Conservation (phyloP, 73 alveolate species). For the Paramecium tetraurelia region DNA sequence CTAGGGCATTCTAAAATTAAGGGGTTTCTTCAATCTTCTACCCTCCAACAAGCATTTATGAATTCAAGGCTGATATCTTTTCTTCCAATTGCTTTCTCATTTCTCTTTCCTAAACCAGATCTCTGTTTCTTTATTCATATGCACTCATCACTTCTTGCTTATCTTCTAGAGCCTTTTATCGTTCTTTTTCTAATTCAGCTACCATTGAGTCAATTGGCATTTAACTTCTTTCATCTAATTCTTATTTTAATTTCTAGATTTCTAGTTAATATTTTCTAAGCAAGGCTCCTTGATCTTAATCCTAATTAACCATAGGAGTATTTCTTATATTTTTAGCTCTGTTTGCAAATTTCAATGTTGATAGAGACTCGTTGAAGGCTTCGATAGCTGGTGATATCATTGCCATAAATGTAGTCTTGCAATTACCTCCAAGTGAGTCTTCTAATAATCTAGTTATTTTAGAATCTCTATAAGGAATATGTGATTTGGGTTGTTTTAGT, state of each 20-base stretch:
- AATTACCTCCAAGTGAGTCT: constrained; percentile 91
- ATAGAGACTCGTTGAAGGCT: constrained; percentile 93
- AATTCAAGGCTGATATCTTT: constrained; percentile 91
- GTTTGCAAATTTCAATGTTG: constrained; percentile 98
- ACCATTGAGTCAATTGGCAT: constrained; percentile 70
- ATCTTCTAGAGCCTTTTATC: constrained; percentile 93
- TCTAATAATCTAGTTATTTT: constrained; percentile 83
- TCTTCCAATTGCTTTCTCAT: constrained; percentile 94
- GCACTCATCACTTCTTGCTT: constrained; percentile 95
- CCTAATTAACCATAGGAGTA: constrained; percentile 94
- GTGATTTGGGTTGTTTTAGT: constrained; percentile 69
- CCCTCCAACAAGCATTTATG: constrained; percentile 96
- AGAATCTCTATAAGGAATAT: constrained; percentile 86
- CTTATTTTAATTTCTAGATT: constrained; percentile 89
- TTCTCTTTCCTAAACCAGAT: constrained; percentile 91
- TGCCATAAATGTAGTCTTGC: constrained; percentile 68
- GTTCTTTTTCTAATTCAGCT: constrained; percentile 89
- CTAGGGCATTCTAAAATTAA: constrained; percentile 90
- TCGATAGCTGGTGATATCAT: constrained; percentile 92
- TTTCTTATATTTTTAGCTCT: constrained; percentile 98
- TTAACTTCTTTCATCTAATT: constrained; percentile 84
- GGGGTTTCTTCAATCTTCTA: constrained; percentile 97
- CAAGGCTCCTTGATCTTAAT: constrained; percentile 94
- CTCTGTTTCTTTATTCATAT: constrained; percentile 91
- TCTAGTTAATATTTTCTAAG: constrained; percentile 97